Evolutionary conservation across 495 filamentous ascomycete genomes (phyloP), one percentile per base, ranked within the genome.

Genomic region (Aspergillus asperescens): DNA sequence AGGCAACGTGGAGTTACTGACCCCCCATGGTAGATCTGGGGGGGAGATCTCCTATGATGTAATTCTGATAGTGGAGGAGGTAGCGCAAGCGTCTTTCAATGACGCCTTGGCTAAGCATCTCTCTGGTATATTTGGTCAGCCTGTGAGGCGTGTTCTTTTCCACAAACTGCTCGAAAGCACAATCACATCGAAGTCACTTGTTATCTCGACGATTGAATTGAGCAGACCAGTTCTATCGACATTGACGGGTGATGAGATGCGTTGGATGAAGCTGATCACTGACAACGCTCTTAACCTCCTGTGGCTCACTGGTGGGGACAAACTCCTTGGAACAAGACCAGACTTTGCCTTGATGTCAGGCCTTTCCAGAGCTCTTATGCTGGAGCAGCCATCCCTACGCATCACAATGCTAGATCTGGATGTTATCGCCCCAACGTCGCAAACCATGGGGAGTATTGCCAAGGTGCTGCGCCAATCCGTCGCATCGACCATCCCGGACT

Each of bases 371-470:
- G 59, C 70, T 5, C 29, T 73, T 1, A 66, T 64, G 54, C 50
- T 72, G 1, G 71, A 73, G 13, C 70, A 73, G 53, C 69, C 68
- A 1, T 57, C 69, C 1, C 53, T 74, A 1, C 53, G 50, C 1
- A 69, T 70, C 45, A 50, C 48, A 1, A 56, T 61, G 18, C 39
- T 64, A 19, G 62, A 64, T 34, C 10, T 73, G 12, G 66, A 70
- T 29, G 5, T n/a, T n/a, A n/a, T n/a, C n/a, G n/a, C n/a, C n/a
- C n/a, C n/a, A n/a, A n/a, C n/a, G n/a, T n/a, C n/a, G n/a, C n/a
- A n/a, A n/a, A n/a, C n/a, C n/a, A n/a, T n/a, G n/a, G n/a, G n/a
- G n/a, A n/a, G n/a, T n/a, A n/a, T n/a, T n/a, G n/a, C n/a, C n/a
- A n/a, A n/a, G n/a, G n/a, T n/a, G n/a, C n/a, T n/a, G n/a, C n/a